A percentile compares a stretch with the other conserved stretches of the same genome.
Conservation (phyloP, 768 basidiomycete species). For the Lepiota brunneoincarnata region DNA sequence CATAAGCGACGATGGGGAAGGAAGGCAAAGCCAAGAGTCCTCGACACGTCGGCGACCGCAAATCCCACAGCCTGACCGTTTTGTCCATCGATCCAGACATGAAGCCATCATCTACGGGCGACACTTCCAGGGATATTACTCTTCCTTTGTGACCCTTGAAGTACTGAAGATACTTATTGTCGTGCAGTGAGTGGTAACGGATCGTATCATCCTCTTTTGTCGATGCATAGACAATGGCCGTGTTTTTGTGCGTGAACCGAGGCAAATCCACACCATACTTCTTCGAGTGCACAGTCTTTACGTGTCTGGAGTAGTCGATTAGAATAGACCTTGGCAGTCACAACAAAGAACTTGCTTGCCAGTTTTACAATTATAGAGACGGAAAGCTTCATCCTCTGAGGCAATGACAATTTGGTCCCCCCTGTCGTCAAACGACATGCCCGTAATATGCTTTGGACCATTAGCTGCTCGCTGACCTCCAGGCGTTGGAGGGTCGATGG, state of each 20-base stretch:
- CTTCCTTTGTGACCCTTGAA: constrained; percentile 92
- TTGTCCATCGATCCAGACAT: constrained; percentile 94
- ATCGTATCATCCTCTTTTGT: constrained; percentile 96
- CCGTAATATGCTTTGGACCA: constrained; percentile 77
- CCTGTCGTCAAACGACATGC: constrained; percentile 86
- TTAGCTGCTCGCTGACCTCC: constrained; percentile 34
- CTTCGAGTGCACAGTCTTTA: constrained; percentile 83
- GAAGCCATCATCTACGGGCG: constrained; percentile 92
- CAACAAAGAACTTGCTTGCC: constrained; percentile 79
- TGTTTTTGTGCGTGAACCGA: constrained; percentile 90
- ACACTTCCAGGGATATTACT: constrained; percentile 88
- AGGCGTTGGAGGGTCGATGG: constrained; percentile 58
- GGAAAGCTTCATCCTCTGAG: constrained; percentile 89
- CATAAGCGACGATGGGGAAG: constrained; percentile 80
- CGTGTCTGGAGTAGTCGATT: constrained; percentile 43
- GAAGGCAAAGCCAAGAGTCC: constrained; percentile 77
- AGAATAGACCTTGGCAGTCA: constrained; percentile 18
- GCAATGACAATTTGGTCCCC: constrained; percentile 87
- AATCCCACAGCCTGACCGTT: constrained; percentile 95
- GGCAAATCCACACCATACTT: constrained; percentile 97
- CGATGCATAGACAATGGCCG: constrained; percentile 83
- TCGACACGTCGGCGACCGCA: constrained; percentile 73
- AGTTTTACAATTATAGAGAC: constrained; percentile 82
- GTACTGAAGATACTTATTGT: constrained; percentile 95
- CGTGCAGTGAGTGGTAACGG: constrained; percentile 91